phyloP scores from a whole-genome alignment of 768 basidiomycete genomes.

The Boletus rufocinnamomeus region DNA sequence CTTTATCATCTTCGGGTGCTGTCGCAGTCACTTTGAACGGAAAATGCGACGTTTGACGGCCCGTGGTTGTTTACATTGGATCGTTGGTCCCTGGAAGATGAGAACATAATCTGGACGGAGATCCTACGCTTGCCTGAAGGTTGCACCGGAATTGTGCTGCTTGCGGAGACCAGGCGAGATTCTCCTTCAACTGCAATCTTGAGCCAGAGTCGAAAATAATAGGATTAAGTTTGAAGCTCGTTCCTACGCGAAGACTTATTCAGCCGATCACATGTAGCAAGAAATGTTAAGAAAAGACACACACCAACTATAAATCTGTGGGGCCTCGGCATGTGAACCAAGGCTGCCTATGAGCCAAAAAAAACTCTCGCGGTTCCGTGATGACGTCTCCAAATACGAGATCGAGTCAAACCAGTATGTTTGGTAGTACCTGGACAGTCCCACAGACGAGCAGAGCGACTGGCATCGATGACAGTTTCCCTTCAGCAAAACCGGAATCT shows the following conservation, averaged over 20 bases:
- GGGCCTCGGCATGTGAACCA: background rate
- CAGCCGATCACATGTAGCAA: slow-evolving; percentile 28
- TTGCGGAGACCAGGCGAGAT: background rate
- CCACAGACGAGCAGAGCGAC: background rate
- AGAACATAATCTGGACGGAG: background rate
- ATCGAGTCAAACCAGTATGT: background rate
- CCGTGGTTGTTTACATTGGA: background rate
- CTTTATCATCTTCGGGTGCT: background rate
- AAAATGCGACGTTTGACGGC: background rate
- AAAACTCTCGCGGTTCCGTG: background rate
- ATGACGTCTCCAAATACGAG: background rate
- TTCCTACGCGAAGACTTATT: slow-evolving; percentile 37
- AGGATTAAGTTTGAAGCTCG: slow-evolving; percentile 35
- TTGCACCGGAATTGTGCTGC: background rate
- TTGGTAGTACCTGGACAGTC: background rate
- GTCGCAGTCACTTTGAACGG: background rate
- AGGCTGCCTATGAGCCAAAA: background rate
- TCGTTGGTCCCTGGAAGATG: too few relatives aligned
- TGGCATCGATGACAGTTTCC: background rate
- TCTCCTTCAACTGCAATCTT: background rate
- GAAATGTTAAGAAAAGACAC: slow-evolving; percentile 42
- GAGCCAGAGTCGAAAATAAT: background rate
- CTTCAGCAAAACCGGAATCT: background rate
- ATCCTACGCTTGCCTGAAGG: background rate
- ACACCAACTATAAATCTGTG: background rate